These are phyloP conservation scores for Rhodotorula sp. DNA, from an alignment of 1,284 basidiomycete species.

Conservation along the genomic window DNA sequence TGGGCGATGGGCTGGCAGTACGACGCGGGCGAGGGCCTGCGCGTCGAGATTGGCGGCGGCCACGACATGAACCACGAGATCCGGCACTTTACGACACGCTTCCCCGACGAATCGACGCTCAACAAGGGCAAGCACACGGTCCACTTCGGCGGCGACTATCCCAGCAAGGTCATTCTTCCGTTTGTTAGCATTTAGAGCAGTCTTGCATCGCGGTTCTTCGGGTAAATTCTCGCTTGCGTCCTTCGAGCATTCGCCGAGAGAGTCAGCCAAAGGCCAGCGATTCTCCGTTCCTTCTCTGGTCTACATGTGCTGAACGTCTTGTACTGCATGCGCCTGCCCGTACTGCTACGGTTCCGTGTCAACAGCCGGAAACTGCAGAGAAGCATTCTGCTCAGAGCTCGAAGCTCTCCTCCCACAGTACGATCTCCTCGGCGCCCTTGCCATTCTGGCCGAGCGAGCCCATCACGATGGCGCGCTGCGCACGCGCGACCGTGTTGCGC, in stretches of 20 bases:
- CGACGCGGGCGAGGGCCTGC: slow-evolving; percentile 43
- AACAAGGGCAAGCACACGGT: slow-evolving; percentile 18
- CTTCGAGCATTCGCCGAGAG: too few species aligned
- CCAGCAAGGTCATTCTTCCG: slow-evolving; percentile 15
- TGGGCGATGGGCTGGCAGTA: slow-evolving; percentile 46
- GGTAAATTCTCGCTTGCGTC: too few species aligned
- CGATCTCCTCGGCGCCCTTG: slow-evolving; percentile 13
- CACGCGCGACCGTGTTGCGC: slow-evolving; percentile 50
- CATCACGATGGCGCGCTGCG: slow-evolving; percentile 46
- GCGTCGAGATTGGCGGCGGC: slow-evolving; percentile 20
- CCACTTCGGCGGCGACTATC: slow-evolving; percentile 21
- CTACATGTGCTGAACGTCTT: too few species aligned
- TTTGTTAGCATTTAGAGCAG: slow-evolving; percentile 8
- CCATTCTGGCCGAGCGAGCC: not conserved
- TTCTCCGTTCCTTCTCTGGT: too few species aligned
- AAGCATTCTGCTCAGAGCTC: slow-evolving; percentile 2
- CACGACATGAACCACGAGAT: slow-evolving; percentile 28
- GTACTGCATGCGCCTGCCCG: too few species aligned
- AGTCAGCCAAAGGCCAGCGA: too few species aligned
- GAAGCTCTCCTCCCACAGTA: slow-evolving; percentile 31
- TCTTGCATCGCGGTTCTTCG: too few species aligned
- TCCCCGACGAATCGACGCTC: slow-evolving; percentile 15
- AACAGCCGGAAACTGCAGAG: too few species aligned
- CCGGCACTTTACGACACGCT: slow-evolving; percentile 17
- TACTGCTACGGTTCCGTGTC: too few species aligned